Evolutionary conservation across 768 basidiomycete species (phyloP).

Genomic region (Mycena alexandri): DNA sequence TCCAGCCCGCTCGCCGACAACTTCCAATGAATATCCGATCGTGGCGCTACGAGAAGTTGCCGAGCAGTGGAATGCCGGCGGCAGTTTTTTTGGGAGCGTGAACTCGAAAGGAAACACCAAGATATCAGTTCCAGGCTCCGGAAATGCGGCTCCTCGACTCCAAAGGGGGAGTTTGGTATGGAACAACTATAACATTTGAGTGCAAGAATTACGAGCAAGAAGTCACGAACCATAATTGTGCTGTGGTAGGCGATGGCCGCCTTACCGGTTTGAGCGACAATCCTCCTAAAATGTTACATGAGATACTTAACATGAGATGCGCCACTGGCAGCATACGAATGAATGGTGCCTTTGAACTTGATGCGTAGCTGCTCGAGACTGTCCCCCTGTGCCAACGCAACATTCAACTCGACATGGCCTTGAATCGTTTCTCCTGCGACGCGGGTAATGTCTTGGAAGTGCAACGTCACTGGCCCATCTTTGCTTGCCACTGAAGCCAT

Average conservation of each 20-base stretch:
- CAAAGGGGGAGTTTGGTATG: slow-evolving; percentile 11
- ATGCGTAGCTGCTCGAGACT: slow-evolving; percentile 28
- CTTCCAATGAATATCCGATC: slow-evolving; percentile 29
- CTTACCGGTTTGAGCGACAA: background rate
- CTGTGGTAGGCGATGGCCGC: background rate
- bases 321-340: slow-evolving; percentile 2
- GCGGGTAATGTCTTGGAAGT: slow-evolving; percentile 27
- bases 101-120: slow-evolving; percentile 18
- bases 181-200: slow-evolving; percentile 14
- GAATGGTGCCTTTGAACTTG: slow-evolving; percentile 25
- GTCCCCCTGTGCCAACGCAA: slow-evolving; percentile 30
- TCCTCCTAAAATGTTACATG: background rate
- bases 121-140: slow-evolving; percentile 21
- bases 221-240: slow-evolving; percentile 13
- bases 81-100: slow-evolving; percentile 10
- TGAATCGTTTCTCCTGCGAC: slow-evolving; percentile 30
- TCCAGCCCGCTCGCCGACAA: slow-evolving; percentile 23
- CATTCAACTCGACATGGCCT: slow-evolving; percentile 26
- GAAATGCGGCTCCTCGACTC: slow-evolving; percentile 17
- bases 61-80: slow-evolving; percentile 27
- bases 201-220: background rate
- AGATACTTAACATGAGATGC: background rate
- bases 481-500: slow-evolving; percentile 2
- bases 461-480: slow-evolving; percentile 27
- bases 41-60: background rate